These are phyloP conservation scores for Crataegus laevigata DNA, from an alignment of 306 rosid species.

Conservation along the genomic window DNA sequence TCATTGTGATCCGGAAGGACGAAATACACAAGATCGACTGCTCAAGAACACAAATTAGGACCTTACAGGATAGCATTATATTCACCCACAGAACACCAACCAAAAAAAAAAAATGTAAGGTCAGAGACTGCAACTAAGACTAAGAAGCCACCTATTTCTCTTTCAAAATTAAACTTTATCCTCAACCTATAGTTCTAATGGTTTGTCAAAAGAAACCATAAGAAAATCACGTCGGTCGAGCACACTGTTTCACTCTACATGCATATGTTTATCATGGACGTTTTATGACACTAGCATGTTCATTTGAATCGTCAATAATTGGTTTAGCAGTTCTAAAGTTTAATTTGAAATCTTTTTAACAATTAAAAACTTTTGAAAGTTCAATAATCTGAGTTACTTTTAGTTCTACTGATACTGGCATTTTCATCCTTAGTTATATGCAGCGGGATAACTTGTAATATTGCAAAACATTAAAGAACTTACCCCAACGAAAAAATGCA, in stretches of 20 bases:
- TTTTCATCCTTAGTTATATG: not conserved
- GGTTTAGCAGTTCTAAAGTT: not conserved
- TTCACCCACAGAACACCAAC: not conserved
- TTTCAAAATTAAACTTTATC: not conserved
- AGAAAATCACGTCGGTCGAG: not conserved
- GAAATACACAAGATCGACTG: not conserved
- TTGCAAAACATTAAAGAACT: constrained; percentile 26
- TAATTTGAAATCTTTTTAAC: not conserved
- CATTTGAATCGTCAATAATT: not conserved
- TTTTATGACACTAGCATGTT: not conserved
- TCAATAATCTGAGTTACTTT: not conserved
- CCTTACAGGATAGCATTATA: not conserved
- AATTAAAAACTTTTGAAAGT: too few relatives aligned
- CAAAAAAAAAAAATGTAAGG: not conserved
- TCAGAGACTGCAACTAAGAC: not conserved
- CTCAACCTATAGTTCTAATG: not conserved
- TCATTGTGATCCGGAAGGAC: not conserved
- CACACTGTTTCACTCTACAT: not conserved
- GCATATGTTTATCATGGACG: not conserved
- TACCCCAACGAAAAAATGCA: constrained; percentile 88
- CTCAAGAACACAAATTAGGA: not conserved
- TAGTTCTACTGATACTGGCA: not conserved
- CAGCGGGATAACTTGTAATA: not conserved
- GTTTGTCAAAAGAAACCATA: not conserved
- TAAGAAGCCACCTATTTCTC: not conserved